Evolutionary conservation across 805 yeast species (phyloP).

Genomic region (Candida ortonii): DNA sequence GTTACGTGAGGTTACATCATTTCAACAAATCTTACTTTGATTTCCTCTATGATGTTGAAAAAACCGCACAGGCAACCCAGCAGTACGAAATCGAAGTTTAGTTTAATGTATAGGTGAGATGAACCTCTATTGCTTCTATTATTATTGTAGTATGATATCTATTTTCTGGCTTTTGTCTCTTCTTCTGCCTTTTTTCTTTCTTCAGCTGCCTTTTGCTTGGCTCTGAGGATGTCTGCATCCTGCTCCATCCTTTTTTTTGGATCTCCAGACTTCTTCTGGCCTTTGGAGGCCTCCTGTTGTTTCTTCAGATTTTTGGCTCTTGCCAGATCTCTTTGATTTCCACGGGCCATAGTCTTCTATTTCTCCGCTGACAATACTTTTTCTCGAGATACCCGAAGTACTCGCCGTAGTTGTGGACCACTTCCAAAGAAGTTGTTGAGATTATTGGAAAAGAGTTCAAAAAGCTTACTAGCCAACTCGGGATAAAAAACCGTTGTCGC

Average conservation of each 20-base stretch:
- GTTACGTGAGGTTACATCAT: conserved; percentile 89
- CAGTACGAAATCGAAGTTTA: conserved; percentile 19
- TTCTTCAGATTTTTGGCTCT: conserved; percentile 86
- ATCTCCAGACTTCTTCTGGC: conserved; percentile 70
- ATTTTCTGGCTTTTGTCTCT: conserved; percentile 17
- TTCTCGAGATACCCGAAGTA: too few relatives aligned
- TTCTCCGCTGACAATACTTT: too few relatives aligned
- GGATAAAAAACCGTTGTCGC: too few relatives aligned
- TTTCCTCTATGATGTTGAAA: conserved; percentile 88
- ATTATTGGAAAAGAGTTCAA: too few relatives aligned
- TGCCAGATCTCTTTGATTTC: conserved; percentile 94
- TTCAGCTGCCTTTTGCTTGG: conserved; percentile 80
- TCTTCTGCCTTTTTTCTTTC: conserved; percentile 34
- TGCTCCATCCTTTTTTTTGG: conserved; percentile 81
- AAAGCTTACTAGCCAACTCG: too few relatives aligned
- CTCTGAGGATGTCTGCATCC: conserved; percentile 88
- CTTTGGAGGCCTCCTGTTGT: conserved; percentile 59
- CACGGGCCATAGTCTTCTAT: conserved; percentile 90
- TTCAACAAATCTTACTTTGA: conserved; percentile 92
- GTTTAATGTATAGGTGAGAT: too few relatives aligned
- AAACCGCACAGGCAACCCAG: conserved; percentile 55
- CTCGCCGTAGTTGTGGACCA: too few relatives aligned
- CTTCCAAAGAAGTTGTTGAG: too few relatives aligned
- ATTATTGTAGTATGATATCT: conserved; percentile 1
- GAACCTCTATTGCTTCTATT: conserved; percentile 3